These are phyloP conservation scores for Hypoxylon rubiginosum DNA, from an alignment of 2,329 filamentous ascomycete genomes.

Conservation along the genomic window DNA sequence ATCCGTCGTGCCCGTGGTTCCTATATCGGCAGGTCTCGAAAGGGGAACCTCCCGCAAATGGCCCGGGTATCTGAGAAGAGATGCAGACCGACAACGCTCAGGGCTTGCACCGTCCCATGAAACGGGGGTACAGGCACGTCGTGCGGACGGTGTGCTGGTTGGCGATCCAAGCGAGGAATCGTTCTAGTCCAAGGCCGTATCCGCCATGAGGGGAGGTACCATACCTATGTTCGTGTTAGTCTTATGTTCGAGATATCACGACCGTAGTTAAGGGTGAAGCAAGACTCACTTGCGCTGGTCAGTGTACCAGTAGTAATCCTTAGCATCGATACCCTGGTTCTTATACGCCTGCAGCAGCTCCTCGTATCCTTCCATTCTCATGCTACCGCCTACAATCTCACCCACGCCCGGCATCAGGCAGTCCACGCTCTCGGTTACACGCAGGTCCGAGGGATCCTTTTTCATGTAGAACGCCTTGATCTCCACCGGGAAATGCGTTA, in stretches of 20 bases:
- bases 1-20: slow-evolving; percentile 20
- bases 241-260: slow-evolving; percentile 15
- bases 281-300: slow-evolving; percentile 89
- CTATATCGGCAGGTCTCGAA: slow-evolving; percentile 9
- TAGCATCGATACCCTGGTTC: slow-evolving; percentile 85
- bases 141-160: slow-evolving; percentile 75
- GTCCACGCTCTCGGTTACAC: slow-evolving; percentile 95
- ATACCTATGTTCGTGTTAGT: slow-evolving; percentile 69
- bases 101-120: slow-evolving; percentile 85
- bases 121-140: slow-evolving; percentile 82
- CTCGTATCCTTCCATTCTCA: slow-evolving; percentile 94
- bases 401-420: slow-evolving; percentile 90
- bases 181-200: slow-evolving; percentile 92
- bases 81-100: slow-evolving; percentile 52
- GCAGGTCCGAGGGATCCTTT: slow-evolving; percentile 80
- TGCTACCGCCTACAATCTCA: slow-evolving; percentile 95
- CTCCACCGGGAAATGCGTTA: slow-evolving; percentile 96
- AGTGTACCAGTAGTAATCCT: slow-evolving; percentile 97
- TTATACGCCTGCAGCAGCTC: slow-evolving; percentile 91
- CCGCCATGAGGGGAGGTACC: slow-evolving; percentile 93
- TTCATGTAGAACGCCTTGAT: slow-evolving; percentile 99
- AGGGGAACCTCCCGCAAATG: slow-evolving; percentile 13
- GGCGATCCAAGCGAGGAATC: slow-evolving; percentile 75
- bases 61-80: slow-evolving; percentile 12
- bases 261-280: slow-evolving; percentile 2